Conservation (phyloP, 2,329 filamentous ascomycete species). For the Endocalyx cinctus region DNA sequence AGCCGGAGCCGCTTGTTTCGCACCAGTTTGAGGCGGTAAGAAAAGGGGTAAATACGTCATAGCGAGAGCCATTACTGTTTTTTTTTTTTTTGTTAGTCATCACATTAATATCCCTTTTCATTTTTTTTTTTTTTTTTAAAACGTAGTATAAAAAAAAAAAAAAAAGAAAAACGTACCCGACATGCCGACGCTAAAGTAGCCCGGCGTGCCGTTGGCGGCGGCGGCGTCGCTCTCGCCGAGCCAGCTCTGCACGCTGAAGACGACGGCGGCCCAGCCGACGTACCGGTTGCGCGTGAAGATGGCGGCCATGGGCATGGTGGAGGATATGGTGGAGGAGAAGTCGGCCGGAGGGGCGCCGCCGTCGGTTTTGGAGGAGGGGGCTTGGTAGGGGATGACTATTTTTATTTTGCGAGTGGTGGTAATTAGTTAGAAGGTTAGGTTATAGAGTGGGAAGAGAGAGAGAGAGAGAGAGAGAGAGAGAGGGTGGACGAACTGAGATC, state of each 20-base stretch:
- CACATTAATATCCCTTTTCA: not conserved
- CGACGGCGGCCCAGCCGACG: slow-evolving; percentile 66
- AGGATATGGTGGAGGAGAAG: slow-evolving; percentile 65
- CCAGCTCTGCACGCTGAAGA: slow-evolving; percentile 73
- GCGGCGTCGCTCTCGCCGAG: slow-evolving; percentile 67
- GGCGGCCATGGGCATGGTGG: slow-evolving; percentile 90
- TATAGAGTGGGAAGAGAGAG: no score
- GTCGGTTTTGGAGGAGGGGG: slow-evolving; percentile 61
- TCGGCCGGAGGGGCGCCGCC: slow-evolving; percentile 63
- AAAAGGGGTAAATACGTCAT: slow-evolving; percentile 49
- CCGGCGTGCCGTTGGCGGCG: slow-evolving; percentile 64
- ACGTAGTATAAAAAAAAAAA: not conserved
- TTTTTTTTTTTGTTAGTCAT: not conserved
- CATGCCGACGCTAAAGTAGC: slow-evolving; percentile 72
- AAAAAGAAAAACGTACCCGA: slow-evolving; percentile 51
- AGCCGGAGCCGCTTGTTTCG: not conserved
- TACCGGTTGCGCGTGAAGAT: slow-evolving; percentile 92
- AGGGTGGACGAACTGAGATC: no score
- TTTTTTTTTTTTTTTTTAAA: not conserved
- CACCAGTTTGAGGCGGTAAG: slow-evolving; percentile 37
- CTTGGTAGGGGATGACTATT: slow-evolving; percentile 83
- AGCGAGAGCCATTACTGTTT: slow-evolving; percentile 54
- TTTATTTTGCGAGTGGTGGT: no score
- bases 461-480: no score
- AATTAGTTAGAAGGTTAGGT: no score